These are phyloP conservation scores for Perkinsus olseni DNA, from an alignment of 169 alveolate genomes.

Conservation along the genomic window DNA sequence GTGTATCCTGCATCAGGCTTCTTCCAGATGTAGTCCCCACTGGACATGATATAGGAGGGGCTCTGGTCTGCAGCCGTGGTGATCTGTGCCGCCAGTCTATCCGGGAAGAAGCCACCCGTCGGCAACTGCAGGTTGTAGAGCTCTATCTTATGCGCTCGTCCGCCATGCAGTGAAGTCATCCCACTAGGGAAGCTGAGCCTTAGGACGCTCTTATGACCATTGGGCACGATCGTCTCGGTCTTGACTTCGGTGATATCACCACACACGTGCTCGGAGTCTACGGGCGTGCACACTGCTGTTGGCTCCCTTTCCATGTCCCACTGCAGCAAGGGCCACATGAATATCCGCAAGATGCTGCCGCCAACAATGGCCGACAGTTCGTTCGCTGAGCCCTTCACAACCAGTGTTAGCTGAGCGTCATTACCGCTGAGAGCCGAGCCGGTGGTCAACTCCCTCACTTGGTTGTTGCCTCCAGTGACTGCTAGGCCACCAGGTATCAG, in stretches of 20 bases:
- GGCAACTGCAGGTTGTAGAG: background rate
- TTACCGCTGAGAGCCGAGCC: background rate
- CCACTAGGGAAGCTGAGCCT: background rate
- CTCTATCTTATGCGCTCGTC: background rate
- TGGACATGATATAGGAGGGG: conserved; percentile 4
- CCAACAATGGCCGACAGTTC: background rate
- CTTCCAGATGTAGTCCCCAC: conserved; percentile 13
- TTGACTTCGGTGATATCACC: background rate
- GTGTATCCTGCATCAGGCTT: conserved; percentile 12
- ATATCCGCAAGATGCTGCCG: background rate
- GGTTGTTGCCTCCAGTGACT: background rate
- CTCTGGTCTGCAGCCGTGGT: background rate
- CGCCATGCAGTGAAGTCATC: conserved; percentile 4
- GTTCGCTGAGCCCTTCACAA: background rate
- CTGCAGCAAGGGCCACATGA: background rate
- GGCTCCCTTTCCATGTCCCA: background rate
- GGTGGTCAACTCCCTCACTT: background rate
- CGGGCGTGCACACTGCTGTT: background rate
- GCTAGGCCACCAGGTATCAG: background rate
- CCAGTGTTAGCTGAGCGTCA: background rate
- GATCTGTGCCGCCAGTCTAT: background rate
- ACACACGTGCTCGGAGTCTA: background rate
- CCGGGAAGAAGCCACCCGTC: conserved; percentile 8
- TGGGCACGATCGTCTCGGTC: background rate
- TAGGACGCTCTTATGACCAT: background rate